Evolutionary conservation across 2,329 filamentous ascomycete species (phyloP).

Genomic region (Lizonia empirigonia): DNA sequence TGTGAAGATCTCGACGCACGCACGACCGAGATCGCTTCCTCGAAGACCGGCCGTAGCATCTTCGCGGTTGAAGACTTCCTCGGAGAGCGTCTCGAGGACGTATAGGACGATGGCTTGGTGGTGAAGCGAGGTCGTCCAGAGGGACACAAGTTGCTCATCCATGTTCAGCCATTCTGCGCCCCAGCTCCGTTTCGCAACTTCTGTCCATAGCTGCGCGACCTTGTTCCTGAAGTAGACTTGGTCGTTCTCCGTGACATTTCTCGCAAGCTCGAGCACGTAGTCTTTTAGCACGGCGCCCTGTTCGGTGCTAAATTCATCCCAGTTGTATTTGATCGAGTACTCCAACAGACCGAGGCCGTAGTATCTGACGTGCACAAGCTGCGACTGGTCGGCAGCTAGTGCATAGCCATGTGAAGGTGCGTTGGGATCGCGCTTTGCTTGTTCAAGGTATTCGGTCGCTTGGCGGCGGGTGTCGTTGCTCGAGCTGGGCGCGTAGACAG

Average conservation of each 20-base stretch:
- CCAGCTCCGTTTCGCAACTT: conserved; percentile 92
- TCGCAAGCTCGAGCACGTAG: conserved; percentile 80
- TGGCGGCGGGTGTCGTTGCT: conserved; percentile 80
- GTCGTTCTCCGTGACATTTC: conserved; percentile 72
- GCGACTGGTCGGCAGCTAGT: conserved; percentile 75
- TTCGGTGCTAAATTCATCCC: conserved; percentile 72
- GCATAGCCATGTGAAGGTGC: conserved; percentile 85
- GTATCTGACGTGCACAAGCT: conserved; percentile 84
- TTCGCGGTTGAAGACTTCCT: conserved; percentile 91
- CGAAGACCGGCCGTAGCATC: conserved; percentile 84
- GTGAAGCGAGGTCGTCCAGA: conserved; percentile 70
- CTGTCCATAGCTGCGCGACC: conserved; percentile 91
- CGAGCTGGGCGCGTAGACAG: conserved; percentile 83
- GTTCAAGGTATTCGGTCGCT: conserved; percentile 84
- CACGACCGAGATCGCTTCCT: conserved; percentile 82
- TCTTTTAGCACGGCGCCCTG: conserved; percentile 72
- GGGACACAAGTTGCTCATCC: conserved; percentile 79
- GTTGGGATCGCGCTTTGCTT: conserved; percentile 77
- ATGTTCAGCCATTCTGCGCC: conserved; percentile 92
- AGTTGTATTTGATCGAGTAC: conserved; percentile 84
- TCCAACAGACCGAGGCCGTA: conserved; percentile 93
- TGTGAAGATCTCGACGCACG: conserved; percentile 92
- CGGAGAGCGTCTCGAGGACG: conserved; percentile 87
- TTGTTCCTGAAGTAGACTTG: conserved; percentile 89
- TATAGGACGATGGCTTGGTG: conserved; percentile 88